phyloP scores from a whole-genome alignment of 164 flowering plant species.

The Tinospora cordifolia region DNA sequence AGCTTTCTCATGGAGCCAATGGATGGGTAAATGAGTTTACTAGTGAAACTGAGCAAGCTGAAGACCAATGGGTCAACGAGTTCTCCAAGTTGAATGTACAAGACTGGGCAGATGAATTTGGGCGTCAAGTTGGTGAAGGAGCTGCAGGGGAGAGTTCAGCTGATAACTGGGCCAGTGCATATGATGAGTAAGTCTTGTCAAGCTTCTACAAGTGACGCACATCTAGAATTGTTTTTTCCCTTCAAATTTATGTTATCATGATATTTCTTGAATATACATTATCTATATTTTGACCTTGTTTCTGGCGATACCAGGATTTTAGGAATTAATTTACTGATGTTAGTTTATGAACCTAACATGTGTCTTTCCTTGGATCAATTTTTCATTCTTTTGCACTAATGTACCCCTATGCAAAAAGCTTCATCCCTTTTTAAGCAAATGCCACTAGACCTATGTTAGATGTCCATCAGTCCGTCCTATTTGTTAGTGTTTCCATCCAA shows the following conservation, averaged over 20 bases:
- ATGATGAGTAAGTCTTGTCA: slow-evolving; percentile 65
- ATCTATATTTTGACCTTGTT: not conserved
- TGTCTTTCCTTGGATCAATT: no score
- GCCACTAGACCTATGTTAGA: no score
- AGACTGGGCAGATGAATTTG: slow-evolving; percentile 91
- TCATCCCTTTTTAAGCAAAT: no score
- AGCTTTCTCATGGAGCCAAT: slow-evolving; percentile 51
- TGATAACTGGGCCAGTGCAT: slow-evolving; percentile 77
- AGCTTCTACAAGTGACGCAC: not conserved
- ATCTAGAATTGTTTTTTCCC: not conserved
- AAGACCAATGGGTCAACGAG: slow-evolving; percentile 83
- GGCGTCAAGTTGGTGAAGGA: slow-evolving; percentile 56
- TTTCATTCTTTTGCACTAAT: no score
- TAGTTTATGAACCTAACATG: no score
- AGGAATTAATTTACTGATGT: no score
- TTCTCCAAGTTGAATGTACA: slow-evolving; percentile 77
- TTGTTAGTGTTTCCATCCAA: no score
- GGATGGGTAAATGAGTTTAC: slow-evolving; percentile 73
- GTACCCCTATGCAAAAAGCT: no score
- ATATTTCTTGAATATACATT: not conserved
- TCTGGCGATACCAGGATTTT: not conserved
- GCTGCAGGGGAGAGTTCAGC: slow-evolving; percentile 40
- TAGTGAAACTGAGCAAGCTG: slow-evolving; percentile 35
- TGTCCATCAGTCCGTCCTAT: no score
- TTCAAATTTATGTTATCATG: not conserved